Base-by-base conservation (phyloP, 2,329 filamentous ascomycete genomes). In the Fusarium phyllophilum region DNA sequence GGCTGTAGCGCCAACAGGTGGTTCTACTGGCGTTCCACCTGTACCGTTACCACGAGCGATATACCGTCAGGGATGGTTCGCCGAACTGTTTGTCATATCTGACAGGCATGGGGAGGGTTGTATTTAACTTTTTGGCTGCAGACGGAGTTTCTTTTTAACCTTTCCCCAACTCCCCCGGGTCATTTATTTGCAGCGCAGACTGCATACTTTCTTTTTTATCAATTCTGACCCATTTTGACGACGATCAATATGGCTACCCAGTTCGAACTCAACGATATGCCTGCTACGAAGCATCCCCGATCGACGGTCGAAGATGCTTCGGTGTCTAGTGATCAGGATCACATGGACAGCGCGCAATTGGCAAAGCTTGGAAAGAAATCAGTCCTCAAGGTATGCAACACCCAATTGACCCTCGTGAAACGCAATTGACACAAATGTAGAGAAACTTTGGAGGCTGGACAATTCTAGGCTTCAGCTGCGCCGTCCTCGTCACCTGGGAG, bases 401-500 rank as follows among this genome's bases (percentile, higher is more conserved):
- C 5, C 18, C 20, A 11, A 22, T 4, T 26, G 3, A 10, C 4
- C 4, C 11, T 8, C 2, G 0, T 12, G 24, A 34, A 18, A 17
- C 9, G 2, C 7, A 15, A 39, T 33, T 68, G 20, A 68, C 18
- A 48, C 17, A 8, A 8, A 4, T 13, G 3, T 12, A 78, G 75
- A 61, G 77, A 36, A 78, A 77, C 58, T 78, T 78, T 55, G 62
- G 77, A 9, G 73, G 74, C 24, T 65, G 74, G 66, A 78, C 77
- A 5, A 79, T 78, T 33, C 48, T 78, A 4, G 76, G 77, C 36
- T 78, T 78, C 17, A 79, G 76, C 46, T 78, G 76, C 18, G 74
- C 77, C 11, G 72, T 79, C 29, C 77, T 78, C 9, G 70, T 78
- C 14, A 78, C 77, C 29, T 78, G 77, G 77, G 77, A 78, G 34